A percentile compares a stretch with the other conserved stretches of the same genome.
phyloP scores from a whole-genome alignment of 116 monocot species.

The Zostera marina region DNA sequence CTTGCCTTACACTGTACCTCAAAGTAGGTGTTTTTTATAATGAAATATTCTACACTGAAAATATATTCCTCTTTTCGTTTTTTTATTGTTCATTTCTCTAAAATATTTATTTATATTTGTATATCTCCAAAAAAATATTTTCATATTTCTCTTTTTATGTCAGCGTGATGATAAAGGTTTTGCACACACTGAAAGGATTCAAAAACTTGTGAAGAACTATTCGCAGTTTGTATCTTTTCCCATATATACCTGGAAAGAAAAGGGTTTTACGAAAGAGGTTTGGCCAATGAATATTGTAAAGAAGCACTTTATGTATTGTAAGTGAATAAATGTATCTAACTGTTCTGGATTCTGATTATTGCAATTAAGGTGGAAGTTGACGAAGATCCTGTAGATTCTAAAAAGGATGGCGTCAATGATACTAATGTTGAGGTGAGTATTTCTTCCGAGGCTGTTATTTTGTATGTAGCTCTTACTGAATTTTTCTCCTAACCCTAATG shows the following conservation, averaged over 20 bases:
- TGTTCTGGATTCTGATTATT: background rate
- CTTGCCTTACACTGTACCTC: conserved; percentile 70
- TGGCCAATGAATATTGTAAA: background rate
- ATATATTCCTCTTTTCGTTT: no score
- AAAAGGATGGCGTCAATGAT: conserved; percentile 51
- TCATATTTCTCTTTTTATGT: conserved; percentile 3
- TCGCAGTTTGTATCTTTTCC: conserved; percentile 98
- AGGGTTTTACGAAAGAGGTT: conserved; percentile 93
- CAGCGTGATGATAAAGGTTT: conserved; percentile 89
- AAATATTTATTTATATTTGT: no score
- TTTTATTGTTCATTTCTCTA: no score
- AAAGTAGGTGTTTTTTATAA: conserved; percentile 25
- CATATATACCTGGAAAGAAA: conserved; percentile 95
- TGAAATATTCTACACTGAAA: no score
- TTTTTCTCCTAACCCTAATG: conserved; percentile 3
- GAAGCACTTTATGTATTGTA: background rate
- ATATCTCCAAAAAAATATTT: background rate
- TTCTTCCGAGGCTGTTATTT: background rate
- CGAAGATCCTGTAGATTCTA: conserved; percentile 58
- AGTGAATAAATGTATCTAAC: background rate
- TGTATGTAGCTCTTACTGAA: background rate
- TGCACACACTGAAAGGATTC: conserved; percentile 89
- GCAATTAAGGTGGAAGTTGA: conserved; percentile 74
- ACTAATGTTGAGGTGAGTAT: conserved; percentile 29
- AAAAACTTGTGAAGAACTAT: conserved; percentile 94